Evolutionary conservation across 2,329 filamentous ascomycete species (phyloP).

Genomic region (Trichophyton mentagrophytes): DNA sequence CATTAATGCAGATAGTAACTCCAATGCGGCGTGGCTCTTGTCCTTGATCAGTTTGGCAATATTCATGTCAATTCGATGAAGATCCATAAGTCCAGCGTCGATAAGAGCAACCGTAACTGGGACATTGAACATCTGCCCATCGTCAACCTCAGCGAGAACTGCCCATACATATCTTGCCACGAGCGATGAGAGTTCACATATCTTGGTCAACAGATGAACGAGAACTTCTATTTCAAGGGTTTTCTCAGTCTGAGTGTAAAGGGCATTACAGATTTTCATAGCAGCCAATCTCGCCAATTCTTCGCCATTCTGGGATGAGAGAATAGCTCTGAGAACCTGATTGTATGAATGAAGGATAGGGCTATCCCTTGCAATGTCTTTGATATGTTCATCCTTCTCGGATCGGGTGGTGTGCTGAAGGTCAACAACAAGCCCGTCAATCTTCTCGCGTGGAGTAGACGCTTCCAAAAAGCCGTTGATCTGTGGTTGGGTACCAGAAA

Average conservation of each 20-base stretch:
- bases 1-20: conserved; percentile 68
- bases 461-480: conserved; percentile 50
- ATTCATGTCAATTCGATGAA: conserved; percentile 55
- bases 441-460: conserved; percentile 40
- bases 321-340: conserved; percentile 42
- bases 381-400: conserved; percentile 45
- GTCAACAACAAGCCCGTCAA: conserved; percentile 44
- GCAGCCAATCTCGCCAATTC: conserved; percentile 44
- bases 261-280: conserved; percentile 42
- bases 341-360: conserved; percentile 47
- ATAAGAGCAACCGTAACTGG: conserved; percentile 49
- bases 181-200: conserved; percentile 49
- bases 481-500: conserved; percentile 35
- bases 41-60: conserved; percentile 60
- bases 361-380: conserved; percentile 43
- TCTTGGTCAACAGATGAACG: conserved; percentile 46
- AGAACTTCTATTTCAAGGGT: conserved; percentile 51
- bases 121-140: conserved; percentile 51
- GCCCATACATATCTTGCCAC: conserved; percentile 42
- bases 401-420: conserved; percentile 45
- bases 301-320: conserved; percentile 45
- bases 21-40: conserved; percentile 58
- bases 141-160: conserved; percentile 40
- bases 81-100: conserved; percentile 47
- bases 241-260: conserved; percentile 44